A percentile compares a stretch with the other conserved stretches of the same genome.
Conservation (phyloP, 352 stramenopile genomes). For the Globisporangium uncinulatum region DNA sequence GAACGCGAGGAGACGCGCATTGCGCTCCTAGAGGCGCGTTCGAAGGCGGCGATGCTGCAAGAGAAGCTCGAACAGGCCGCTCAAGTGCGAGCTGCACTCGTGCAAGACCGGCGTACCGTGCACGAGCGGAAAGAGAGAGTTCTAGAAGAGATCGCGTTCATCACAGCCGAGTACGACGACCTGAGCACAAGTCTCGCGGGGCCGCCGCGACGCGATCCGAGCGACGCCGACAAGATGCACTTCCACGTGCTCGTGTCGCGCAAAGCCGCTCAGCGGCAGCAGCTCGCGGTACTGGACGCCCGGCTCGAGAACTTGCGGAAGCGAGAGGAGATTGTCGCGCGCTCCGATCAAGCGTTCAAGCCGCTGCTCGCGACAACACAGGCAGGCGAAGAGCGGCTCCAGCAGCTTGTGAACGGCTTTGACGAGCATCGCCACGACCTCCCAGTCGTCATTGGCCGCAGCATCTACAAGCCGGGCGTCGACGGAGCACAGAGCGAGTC, state of each 20-base stretch:
- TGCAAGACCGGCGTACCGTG: constrained; percentile 39
- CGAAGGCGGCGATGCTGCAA: constrained; percentile 33
- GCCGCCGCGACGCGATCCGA: constrained; percentile 55
- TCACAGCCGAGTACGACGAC: constrained; percentile 41
- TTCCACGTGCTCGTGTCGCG: constrained; percentile 52
- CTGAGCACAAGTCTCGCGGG: constrained; percentile 40
- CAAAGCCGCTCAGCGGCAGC: constrained; percentile 34
- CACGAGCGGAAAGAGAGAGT: constrained; percentile 40
- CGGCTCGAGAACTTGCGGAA: constrained; percentile 43
- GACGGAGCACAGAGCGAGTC: background rate
- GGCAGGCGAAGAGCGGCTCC: constrained; percentile 16
- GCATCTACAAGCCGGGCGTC: constrained; percentile 32
- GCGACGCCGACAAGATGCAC: constrained; percentile 49
- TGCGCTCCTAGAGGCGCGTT: constrained; percentile 49
- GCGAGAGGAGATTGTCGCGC: constrained; percentile 28
- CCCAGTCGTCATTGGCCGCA: constrained; percentile 51
- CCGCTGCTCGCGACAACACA: constrained; percentile 27
- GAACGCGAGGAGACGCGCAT: constrained; percentile 47
- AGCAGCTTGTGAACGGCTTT: constrained; percentile 22
- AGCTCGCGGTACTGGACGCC: constrained; percentile 38
- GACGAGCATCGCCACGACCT: constrained; percentile 32
- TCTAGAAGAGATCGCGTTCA: constrained; percentile 42
- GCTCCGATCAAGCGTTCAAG: constrained; percentile 35
- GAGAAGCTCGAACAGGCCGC: constrained; percentile 52
- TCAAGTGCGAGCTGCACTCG: constrained; percentile 29